Conservation (phyloP, 2,329 filamentous ascomycete genomes). For the Aspergillus hiratsukae region DNA sequence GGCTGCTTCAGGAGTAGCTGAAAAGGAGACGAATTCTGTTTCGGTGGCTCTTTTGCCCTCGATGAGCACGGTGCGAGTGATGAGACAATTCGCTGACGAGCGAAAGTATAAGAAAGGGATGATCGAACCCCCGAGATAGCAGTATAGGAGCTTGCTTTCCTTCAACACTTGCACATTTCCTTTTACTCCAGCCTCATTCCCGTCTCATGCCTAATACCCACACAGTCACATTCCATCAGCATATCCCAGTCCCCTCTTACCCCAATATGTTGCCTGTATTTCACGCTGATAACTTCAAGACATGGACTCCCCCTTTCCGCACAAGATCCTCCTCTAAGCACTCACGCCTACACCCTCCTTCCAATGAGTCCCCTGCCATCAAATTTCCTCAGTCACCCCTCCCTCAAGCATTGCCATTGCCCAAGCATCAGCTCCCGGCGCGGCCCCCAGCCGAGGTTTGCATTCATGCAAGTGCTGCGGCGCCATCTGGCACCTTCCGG, state of each 20-base stretch:
- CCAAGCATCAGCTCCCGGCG: constrained; percentile 11
- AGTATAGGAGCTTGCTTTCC: not conserved
- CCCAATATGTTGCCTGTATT: constrained; percentile 5
- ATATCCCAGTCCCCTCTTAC: not conserved
- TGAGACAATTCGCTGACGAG: not conserved
- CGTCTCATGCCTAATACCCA: not conserved
- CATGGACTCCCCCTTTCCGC: constrained; percentile 2
- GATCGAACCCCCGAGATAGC: not conserved
- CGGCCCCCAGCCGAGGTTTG: constrained; percentile 14
- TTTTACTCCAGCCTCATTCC: not conserved
- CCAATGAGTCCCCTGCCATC: constrained; percentile 1
- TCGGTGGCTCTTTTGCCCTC: not conserved
- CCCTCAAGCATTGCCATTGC: constrained; percentile 6
- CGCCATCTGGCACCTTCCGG: not conserved
- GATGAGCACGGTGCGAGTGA: not conserved
- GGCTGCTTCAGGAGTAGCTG: not conserved
- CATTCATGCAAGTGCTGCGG: constrained; percentile 4
- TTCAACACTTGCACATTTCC: not conserved
- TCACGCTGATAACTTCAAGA: constrained; percentile 5
- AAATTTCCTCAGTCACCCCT: constrained; percentile 2
- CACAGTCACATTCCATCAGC: not conserved
- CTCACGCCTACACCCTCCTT: constrained; percentile 1
- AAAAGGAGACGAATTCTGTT: not conserved
- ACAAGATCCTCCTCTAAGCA: not conserved
- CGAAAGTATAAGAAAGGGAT: constrained; percentile 2